phyloP scores from a whole-genome alignment of 352 stramenopile species.

The Phytophthora foliorum region DNA sequence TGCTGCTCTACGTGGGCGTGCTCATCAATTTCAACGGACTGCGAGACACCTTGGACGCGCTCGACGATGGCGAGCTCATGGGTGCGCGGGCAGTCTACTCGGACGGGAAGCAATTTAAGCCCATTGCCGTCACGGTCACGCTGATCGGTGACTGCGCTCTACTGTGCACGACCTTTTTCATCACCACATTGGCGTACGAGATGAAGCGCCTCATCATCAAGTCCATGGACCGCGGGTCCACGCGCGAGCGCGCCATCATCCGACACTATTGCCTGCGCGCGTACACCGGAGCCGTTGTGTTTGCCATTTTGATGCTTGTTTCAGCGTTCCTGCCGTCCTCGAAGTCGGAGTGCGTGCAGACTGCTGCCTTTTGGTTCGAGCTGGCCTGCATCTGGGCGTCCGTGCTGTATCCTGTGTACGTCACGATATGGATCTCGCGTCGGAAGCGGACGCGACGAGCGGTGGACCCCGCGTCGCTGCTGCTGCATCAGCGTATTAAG shows the following conservation, averaged over 20 bases:
- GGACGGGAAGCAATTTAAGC: slow-evolving; percentile 44
- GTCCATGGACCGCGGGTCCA: slow-evolving; percentile 68
- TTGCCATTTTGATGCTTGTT: slow-evolving; percentile 48
- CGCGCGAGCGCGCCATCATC: slow-evolving; percentile 62
- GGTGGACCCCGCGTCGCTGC: slow-evolving; percentile 51
- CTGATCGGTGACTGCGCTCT: slow-evolving; percentile 71
- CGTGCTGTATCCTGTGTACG: slow-evolving; percentile 67
- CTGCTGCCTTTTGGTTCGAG: slow-evolving; percentile 55
- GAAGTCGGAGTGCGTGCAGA: slow-evolving; percentile 44
- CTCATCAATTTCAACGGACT: slow-evolving; percentile 63
- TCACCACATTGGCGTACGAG: slow-evolving; percentile 73
- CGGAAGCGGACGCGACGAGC: slow-evolving; percentile 53
- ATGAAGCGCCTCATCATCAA: slow-evolving; percentile 73
- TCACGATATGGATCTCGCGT: slow-evolving; percentile 53
- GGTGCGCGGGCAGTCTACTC: slow-evolving; percentile 62
- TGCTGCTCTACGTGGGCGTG: slow-evolving; percentile 68
- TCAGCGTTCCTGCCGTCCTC: slow-evolving; percentile 46
- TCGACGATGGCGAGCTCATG: slow-evolving; percentile 63
- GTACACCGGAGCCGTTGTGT: slow-evolving; percentile 43
- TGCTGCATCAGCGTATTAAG: slow-evolving; percentile 76
- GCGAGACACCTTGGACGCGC: slow-evolving; percentile 51
- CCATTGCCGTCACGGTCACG: slow-evolving; percentile 51
- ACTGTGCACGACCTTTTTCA: slow-evolving; percentile 68
- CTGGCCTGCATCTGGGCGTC: slow-evolving; percentile 60
- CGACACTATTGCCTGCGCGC: slow-evolving; percentile 59